Conservation (phyloP, 2,329 filamentous ascomycete species). For the Hypoxylon sp. region DNA sequence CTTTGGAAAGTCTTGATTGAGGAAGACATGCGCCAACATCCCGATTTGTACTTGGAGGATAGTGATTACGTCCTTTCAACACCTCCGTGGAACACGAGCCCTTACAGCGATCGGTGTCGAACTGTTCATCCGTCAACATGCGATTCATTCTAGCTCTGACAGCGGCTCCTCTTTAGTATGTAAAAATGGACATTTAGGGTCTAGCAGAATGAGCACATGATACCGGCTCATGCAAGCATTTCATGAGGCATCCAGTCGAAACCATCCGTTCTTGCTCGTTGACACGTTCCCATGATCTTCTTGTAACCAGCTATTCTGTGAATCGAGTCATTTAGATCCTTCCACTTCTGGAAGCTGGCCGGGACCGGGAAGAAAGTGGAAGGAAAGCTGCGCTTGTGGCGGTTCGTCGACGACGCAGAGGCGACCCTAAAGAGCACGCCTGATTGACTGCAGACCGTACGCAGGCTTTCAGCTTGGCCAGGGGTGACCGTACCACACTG, state of each 20-base stretch:
- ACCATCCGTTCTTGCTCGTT: background rate
- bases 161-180: background rate
- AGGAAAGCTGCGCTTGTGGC: no score
- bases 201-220: conserved; percentile 9
- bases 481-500: no score
- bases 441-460: no score
- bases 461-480: no score
- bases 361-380: no score
- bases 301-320: background rate
- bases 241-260: conserved; percentile 22
- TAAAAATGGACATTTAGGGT: background rate
- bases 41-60: background rate
- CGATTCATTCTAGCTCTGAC: no score
- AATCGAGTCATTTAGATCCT: background rate
- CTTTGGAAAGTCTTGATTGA: background rate
- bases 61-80: background rate
- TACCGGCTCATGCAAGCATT: no score
- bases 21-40: background rate
- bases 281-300: conserved; percentile 8
- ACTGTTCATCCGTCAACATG: no score
- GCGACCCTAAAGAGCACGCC: no score
- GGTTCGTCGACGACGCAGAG: no score
- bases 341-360: conserved; percentile 10
- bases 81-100: background rate
- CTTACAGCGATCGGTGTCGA: background rate